Evolutionary conservation across 495 filamentous ascomycete genomes (phyloP).

Genomic region (Evernia prunastri): DNA sequence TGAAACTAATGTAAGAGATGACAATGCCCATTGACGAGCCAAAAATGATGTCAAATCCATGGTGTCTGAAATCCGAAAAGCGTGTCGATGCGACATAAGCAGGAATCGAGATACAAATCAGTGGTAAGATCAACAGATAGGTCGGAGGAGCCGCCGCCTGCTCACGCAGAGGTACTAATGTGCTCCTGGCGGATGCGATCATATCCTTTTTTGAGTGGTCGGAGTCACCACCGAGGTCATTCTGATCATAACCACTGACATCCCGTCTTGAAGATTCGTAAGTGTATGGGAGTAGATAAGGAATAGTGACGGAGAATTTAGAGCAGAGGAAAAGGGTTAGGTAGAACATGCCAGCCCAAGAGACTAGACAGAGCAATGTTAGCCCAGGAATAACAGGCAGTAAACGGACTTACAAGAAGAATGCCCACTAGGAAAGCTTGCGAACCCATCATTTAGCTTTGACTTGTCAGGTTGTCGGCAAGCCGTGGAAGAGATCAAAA

Average conservation of each 20-base stretch:
- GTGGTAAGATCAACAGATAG: conserved; percentile 49
- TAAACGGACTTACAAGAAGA: conserved; percentile 48
- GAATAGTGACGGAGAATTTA: conserved; percentile 57
- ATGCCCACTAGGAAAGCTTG: conserved; percentile 64
- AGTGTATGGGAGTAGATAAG: conserved; percentile 47
- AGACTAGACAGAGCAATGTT: conserved; percentile 34
- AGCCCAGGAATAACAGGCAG: conserved; percentile 1
- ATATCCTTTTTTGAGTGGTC: conserved; percentile 28
- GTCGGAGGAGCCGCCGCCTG: conserved; percentile 55
- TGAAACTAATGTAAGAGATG: conserved; percentile 51
- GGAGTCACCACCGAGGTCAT: conserved; percentile 7
- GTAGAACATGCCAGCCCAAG: conserved; percentile 59
- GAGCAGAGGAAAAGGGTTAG: conserved; percentile 57
- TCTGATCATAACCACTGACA: background rate
- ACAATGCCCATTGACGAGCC: conserved; percentile 52
- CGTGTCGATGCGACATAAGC: conserved; percentile 57
- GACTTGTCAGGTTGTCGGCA: conserved; percentile 40
- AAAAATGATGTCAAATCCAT: conserved; percentile 58
- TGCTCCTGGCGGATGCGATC: conserved; percentile 4
- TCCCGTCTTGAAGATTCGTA: background rate
- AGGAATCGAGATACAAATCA: conserved; percentile 51
- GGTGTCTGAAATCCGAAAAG: conserved; percentile 57
- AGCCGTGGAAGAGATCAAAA: conserved; percentile 47
- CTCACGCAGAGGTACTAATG: conserved; percentile 32
- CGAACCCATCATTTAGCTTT: conserved; percentile 53